phyloP scores from a whole-genome alignment of 805 yeast species.

The Candida easanensis region DNA sequence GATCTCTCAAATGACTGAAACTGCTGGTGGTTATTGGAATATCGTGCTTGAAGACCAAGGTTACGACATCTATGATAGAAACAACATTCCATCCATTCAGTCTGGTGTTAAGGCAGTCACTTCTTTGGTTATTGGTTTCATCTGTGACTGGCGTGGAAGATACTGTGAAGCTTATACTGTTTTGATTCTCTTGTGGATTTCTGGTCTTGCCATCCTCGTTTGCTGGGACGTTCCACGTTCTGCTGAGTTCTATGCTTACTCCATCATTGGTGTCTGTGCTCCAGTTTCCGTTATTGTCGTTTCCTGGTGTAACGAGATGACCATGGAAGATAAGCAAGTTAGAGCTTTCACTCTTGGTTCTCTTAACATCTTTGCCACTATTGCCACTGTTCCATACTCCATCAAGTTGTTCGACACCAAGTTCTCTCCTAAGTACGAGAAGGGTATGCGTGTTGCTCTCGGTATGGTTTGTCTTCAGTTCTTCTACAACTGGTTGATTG shows the following conservation, averaged over 20 bases:
- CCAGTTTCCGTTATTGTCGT: slow-evolving; percentile 21
- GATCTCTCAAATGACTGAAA: slow-evolving; percentile 15
- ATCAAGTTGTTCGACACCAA: slow-evolving; percentile 19
- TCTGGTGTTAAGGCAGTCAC: slow-evolving; percentile 21
- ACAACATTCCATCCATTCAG: slow-evolving; percentile 22
- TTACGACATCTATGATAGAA: slow-evolving; percentile 23
- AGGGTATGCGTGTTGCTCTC: slow-evolving; percentile 18
- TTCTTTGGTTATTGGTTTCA: slow-evolving; percentile 17
- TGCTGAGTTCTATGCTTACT: slow-evolving; percentile 18
- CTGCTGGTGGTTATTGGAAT: slow-evolving; percentile 13
- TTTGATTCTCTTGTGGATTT: slow-evolving; percentile 10
- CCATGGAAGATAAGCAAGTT: slow-evolving; percentile 25
- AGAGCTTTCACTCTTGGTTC: slow-evolving; percentile 25
- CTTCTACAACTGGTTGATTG: slow-evolving; percentile 17
- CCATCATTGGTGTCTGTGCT: slow-evolving; percentile 16
- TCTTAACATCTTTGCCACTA: slow-evolving; percentile 19
- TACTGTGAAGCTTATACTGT: slow-evolving; percentile 15
- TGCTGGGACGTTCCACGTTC: slow-evolving; percentile 18
- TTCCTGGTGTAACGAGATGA: slow-evolving; percentile 25
- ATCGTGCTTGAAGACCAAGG: slow-evolving; percentile 21
- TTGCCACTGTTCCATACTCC: slow-evolving; percentile 19
- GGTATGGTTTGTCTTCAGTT: slow-evolving; percentile 10
- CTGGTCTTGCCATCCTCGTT: slow-evolving; percentile 19
- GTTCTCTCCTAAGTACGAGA: slow-evolving; percentile 17
- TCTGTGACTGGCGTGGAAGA: slow-evolving; percentile 22